Evolutionary conservation across 768 basidiomycete species (phyloP), one percentile per base, ranked within the genome.

Genomic region (Sarcomyxa edulis): DNA sequence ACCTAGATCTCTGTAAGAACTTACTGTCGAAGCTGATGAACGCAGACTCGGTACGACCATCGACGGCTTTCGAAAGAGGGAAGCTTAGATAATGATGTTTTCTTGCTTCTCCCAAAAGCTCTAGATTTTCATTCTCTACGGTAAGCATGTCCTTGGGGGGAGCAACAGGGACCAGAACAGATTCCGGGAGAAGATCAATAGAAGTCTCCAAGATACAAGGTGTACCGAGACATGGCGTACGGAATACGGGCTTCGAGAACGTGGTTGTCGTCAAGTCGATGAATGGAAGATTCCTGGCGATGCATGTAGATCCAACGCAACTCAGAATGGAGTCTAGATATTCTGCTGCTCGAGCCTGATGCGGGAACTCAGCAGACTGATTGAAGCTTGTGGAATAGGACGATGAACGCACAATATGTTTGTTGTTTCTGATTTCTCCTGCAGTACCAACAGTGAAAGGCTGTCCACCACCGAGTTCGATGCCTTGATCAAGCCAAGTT

Each of bases 401-500:
- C 34, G 18, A 35, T 26, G 20, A 26, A 64, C 79, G 45, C 41
- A 81, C 81, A 39, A 81, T 79, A 48, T 83, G 74, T 30, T 51
- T 53, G 35, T 61, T 64, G 46, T 84, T 84, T 39, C 79, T 61
- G 44, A 74, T 66, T 26, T 72, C 62, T 10, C 83, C 80, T 47
- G 77, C 72, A 0, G 52, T 47, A 7, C 81, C 78, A 1, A 74
- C 66, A 7, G 81, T 83, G 50, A 84, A 85, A 6, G 78, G 67
- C 37, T 75, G 59, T 0, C 76, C 78, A 3, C 77, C 78, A 24
- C 66, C 74, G 3, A 84, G 64, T 40, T 72, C 69, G 31, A 78
- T 68, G n/a, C 74, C 74, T 44, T 76, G 71, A 45, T 80, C 76
- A 39, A 81, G 72, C 80, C 81, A 83, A 7, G 70, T 56, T 51